phyloP scores from a whole-genome alignment of 108 stramenopile genomes.

The Skeletonema grethae region DNA sequence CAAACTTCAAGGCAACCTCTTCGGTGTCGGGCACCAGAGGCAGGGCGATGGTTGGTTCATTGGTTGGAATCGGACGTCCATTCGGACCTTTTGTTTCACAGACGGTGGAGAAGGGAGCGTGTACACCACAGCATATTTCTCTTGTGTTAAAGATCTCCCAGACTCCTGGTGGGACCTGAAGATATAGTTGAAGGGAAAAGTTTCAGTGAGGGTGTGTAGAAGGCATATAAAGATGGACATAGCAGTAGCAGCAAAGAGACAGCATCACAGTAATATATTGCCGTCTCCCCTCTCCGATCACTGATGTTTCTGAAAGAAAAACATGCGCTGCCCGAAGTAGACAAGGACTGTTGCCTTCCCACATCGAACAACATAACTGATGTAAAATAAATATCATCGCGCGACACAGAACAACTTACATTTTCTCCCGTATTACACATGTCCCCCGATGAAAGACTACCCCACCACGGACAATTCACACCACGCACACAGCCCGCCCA shows the following conservation, averaged over 20 bases:
- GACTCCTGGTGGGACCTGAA: constrained; percentile 33
- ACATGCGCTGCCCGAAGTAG: too few relatives aligned
- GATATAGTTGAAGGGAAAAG: too few relatives aligned
- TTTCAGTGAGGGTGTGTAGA: too few relatives aligned
- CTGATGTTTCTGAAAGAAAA: too few relatives aligned
- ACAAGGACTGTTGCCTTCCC: not conserved
- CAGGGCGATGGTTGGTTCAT: not conserved
- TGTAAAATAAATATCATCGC: not conserved
- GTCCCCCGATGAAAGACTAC: constrained; percentile 12
- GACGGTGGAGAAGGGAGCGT: constrained; percentile 22
- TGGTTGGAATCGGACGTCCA: too few relatives aligned
- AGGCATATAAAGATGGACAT: too few relatives aligned
- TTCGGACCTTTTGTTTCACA: constrained; percentile 8
- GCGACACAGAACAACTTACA: constrained; percentile 3
- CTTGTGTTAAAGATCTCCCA: constrained; percentile 19
- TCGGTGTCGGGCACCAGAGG: not conserved
- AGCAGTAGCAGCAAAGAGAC: too few relatives aligned
- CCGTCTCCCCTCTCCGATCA: too few relatives aligned
- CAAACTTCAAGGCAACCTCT: constrained; percentile 17
- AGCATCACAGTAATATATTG: too few relatives aligned
- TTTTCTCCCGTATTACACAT: constrained; percentile 27
- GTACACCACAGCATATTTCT: constrained; percentile 20
- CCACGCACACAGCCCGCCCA: constrained; percentile 29
- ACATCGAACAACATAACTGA: not conserved
- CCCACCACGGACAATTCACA: constrained; percentile 45